phyloP scores from a whole-genome alignment of 2,329 filamentous ascomycete genomes.

The Colletotrichum sp. region DNA sequence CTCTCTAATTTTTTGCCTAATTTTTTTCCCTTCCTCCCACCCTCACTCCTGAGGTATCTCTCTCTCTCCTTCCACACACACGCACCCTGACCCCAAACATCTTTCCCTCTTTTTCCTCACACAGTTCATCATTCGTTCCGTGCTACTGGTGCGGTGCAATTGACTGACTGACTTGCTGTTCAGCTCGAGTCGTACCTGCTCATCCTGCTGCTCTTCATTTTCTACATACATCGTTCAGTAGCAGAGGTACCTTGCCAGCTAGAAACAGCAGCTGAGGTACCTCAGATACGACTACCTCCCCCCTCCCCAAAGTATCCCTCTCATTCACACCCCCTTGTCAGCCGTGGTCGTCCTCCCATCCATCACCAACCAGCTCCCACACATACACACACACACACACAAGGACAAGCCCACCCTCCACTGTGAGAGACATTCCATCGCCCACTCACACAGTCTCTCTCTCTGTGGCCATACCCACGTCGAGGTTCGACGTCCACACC shows the following conservation, averaged over 20 bases:
- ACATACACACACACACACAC: background rate
- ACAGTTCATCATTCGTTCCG: background rate
- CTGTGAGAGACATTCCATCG: conserved; percentile 7
- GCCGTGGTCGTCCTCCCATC: background rate
- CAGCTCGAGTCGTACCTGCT: background rate
- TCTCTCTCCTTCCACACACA: background rate
- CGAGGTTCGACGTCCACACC: background rate
- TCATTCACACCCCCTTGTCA: conserved; percentile 1
- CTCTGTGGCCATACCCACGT: conserved; percentile 6
- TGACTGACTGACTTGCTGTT: background rate
- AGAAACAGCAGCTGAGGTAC: background rate
- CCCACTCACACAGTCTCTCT: conserved; percentile 4
- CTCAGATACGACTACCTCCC: conserved; percentile 15
- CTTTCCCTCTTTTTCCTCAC: background rate
- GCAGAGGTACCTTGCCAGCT: background rate
- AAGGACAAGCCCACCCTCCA: conserved; percentile 18
- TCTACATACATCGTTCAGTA: background rate
- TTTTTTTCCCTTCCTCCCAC: background rate
- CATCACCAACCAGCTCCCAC: conserved; percentile 5
- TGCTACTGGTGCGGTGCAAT: background rate
- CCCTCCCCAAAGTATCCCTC: background rate
- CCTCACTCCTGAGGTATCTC: background rate
- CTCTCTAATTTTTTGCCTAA: background rate
- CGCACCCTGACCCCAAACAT: background rate
- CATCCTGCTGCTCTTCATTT: background rate